phyloP scores from a whole-genome alignment of 2,329 filamentous ascomycete genomes.

The Colletotrichum nymphaeae region DNA sequence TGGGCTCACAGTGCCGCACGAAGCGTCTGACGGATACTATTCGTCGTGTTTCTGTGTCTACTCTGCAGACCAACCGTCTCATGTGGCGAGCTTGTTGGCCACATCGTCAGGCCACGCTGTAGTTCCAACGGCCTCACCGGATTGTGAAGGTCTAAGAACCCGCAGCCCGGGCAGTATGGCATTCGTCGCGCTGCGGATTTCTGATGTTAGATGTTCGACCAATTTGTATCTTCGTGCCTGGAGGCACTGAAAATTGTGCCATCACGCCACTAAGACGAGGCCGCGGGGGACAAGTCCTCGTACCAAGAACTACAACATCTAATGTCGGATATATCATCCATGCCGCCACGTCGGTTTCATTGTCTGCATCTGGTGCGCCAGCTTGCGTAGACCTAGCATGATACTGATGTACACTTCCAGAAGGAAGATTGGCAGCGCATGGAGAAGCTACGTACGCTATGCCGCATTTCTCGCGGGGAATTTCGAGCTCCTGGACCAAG shows the following conservation, averaged over 20 bases:
- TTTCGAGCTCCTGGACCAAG: background rate
- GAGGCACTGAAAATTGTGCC: background rate
- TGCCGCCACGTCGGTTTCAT: slow-evolving; percentile 2
- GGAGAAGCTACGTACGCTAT: slow-evolving; percentile 11
- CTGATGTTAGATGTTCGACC: background rate
- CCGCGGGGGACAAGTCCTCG: background rate
- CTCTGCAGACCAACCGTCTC: slow-evolving; percentile 26
- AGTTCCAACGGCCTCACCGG: slow-evolving; percentile 2
- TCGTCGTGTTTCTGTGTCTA: background rate
- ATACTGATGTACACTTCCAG: background rate
- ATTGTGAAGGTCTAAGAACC: slow-evolving; percentile 4
- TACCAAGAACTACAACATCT: background rate
- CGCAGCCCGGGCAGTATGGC: slow-evolving; percentile 10
- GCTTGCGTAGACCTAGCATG: background rate
- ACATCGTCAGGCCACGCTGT: slow-evolving; percentile 11
- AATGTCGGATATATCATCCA: slow-evolving; percentile 14
- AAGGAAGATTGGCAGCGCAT: background rate
- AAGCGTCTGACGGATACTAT: background rate
- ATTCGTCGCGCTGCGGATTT: background rate
- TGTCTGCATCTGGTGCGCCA: slow-evolving; percentile 9
- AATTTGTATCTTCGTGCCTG: background rate
- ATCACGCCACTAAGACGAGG: slow-evolving; percentile 11
- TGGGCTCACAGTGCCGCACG: slow-evolving; percentile 7
- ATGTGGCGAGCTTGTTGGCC: slow-evolving; percentile 9
- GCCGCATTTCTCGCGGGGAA: background rate